Base-by-base conservation (phyloP, 345 rosid genomes). In the Gossypium australe region DNA sequence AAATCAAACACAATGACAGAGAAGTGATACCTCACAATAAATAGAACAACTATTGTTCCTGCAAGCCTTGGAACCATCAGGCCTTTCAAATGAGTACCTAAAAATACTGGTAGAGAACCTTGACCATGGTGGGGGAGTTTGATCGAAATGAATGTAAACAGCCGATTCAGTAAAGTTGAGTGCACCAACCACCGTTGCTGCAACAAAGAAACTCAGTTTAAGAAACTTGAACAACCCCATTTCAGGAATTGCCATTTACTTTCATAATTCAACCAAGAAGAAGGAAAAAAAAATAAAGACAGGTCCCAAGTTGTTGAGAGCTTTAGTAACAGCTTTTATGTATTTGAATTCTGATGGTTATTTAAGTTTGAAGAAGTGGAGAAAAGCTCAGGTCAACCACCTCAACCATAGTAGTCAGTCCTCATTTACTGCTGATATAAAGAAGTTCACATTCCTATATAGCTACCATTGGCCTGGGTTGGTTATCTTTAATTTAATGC, bases 71-170 rank as follows among this genome's bases (percentile, higher is more conserved):
- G 78, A 75, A 12, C 83, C 85, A 75, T 85, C 77, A 7, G 73
- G 78, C 75, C 67, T 48, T 53, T 20, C 29, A 44, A 84, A 58
- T 0, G 87, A 82, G 76, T 73, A 87, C 71, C 41, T 62, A 75
- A 87, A 87, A 75, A 80, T 78, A 72, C 84, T 84, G 59, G 79
- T 67, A 22, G 84, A 75, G 78, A 80, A 76, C 69, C 82, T 85
- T 56, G 90, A 78, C 66, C 66, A 51, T 67, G 71, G 47, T 3
- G 83, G 79, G 47, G 90, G 90, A 81, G 80, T 76, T 76, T 63
- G 75, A 67, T 60, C 77, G 20, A 85, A 78, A 58, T 74, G 76
- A 75, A 87, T 47, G 29, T 72, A 4, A 66, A 87, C 62, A 4
- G 77, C 61, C 34, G 87, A 81, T 13, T 78, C 79, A 56, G 77